These are phyloP conservation scores for Mycena metata DNA, from an alignment of 768 basidiomycete genomes.

Conservation along the genomic window DNA sequence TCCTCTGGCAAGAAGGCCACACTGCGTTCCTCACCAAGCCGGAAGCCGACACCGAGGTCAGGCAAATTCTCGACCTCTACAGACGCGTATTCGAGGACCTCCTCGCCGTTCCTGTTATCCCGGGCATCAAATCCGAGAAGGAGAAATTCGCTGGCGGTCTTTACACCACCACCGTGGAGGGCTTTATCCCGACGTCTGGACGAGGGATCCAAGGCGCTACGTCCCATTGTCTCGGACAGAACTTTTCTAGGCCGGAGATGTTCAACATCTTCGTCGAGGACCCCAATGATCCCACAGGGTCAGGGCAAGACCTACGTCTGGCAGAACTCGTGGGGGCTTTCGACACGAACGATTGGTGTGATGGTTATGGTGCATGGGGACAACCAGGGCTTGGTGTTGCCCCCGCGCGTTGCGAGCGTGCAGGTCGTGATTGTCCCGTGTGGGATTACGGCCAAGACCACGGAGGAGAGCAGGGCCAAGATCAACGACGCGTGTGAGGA, in stretches of 20 bases:
- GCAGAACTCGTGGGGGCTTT: conserved; percentile 99
- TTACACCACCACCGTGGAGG: conserved; percentile 98
- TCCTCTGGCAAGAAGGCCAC: conserved; percentile 99
- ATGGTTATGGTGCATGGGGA: conserved; percentile 99
- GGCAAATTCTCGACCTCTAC: conserved; percentile 95
- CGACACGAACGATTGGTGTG: conserved; percentile 95
- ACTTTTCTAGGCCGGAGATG: conserved; percentile 97
- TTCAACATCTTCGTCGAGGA: conserved; percentile 98
- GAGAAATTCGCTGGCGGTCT: conserved; percentile 99
- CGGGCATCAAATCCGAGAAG: conserved; percentile 97
- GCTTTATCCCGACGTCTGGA: conserved; percentile 96
- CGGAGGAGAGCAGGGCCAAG: conserved; percentile 71
- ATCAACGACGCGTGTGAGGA: conserved; percentile 86
- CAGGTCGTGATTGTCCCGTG: conserved; percentile 95
- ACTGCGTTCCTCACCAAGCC: conserved; percentile 91
- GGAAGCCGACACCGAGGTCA: conserved; percentile 94
- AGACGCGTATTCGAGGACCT: conserved; percentile 96
- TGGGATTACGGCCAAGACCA: conserved; percentile 90
- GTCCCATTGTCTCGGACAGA: conserved; percentile 97
- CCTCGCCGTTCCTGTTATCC: conserved; percentile 96
- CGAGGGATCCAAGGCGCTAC: conserved; percentile 99
- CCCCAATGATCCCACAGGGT: conserved; percentile 78
- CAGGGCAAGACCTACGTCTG: conserved; percentile 86
- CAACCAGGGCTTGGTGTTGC: conserved; percentile 96
- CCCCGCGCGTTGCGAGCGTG: conserved; percentile 94